Evolutionary conservation across 352 stramenopile genomes (phyloP).

Genomic region (Phytopythium helicoides): DNA sequence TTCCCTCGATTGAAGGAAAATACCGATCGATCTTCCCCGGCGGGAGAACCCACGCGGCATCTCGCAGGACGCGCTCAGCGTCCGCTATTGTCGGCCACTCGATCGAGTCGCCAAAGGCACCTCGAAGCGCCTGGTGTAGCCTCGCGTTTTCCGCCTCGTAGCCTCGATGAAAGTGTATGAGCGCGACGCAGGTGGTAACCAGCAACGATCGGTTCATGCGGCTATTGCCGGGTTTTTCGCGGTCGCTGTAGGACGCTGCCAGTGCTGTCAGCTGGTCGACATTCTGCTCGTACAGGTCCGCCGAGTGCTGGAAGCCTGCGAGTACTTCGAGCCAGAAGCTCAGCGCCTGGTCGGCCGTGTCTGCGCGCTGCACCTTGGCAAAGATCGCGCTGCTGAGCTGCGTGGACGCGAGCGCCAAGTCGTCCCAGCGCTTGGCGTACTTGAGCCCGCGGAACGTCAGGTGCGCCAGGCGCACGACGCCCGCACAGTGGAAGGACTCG

Average conservation of each 20-base stretch:
- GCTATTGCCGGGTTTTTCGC: constrained; percentile 20
- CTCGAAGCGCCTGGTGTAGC: constrained; percentile 36
- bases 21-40: constrained; percentile 32
- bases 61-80: constrained; percentile 41
- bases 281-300: constrained; percentile 47
- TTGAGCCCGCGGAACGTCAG: constrained; percentile 67
- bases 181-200: constrained; percentile 37
- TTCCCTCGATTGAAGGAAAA: constrained; percentile 67
- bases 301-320: constrained; percentile 75
- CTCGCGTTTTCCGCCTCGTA: constrained; percentile 57
- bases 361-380: constrained; percentile 22
- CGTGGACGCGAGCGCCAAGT: constrained; percentile 32
- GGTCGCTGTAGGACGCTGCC: constrained; percentile 32
- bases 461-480: constrained; percentile 54
- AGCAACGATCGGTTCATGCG: constrained; percentile 11
- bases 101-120: constrained; percentile 29
- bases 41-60: constrained; percentile 63
- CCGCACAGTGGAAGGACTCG: constrained; percentile 26
- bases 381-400: constrained; percentile 42
- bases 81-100: constrained; percentile 34
- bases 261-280: constrained; percentile 41
- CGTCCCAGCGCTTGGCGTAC: constrained; percentile 72
- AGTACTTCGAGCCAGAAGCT: constrained; percentile 64
- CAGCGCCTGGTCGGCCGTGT: constrained; percentile 26
- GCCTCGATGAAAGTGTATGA: constrained; percentile 63